Base-by-base conservation (phyloP, 148 eudicot species). In the Selenicereus undatus region DNA sequence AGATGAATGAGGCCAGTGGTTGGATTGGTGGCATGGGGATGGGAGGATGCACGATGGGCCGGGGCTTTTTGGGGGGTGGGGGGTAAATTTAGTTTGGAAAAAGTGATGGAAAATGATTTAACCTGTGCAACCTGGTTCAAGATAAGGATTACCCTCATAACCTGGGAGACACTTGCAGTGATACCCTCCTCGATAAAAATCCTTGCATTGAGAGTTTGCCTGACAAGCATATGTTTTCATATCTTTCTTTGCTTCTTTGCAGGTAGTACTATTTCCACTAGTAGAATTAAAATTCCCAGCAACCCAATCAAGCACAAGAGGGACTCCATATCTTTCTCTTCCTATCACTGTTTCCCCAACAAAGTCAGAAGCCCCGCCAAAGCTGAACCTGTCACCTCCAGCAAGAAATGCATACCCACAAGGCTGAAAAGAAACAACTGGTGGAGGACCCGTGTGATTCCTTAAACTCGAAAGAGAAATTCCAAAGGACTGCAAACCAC, bases 111-210 rank as follows among this genome's bases (percentile, higher is more conserved):
- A 56, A 56, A 56, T 56, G 62, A 56, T 56, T 20, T 56, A 56
- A 68, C 71, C 71, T 68, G 71, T 27, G 71, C 71, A 68, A 68
- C 71, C 71, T 24, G 71, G 71, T 26, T 68, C 18, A 27, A 68
- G 71, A 22, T 68, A 68, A 68, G 71, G 71, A 29, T 68, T 68
- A 30, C 71, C 71, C 36, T 68, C 35, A 27, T 68, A 68, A 68
- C 71, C 71, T 27, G 71, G 32, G 26, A 68, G 71, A 22, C 71
- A 68, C 71, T 68, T 68, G 71, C 71, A 68, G 71, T 68, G 32
- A 68, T 68, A 68, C 8, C 71, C 71, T 26, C 71, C 71, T 68
- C 71, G 35, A 68, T 68, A 26, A 68, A 12, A 26, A 68, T 68
- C 71, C 14, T 16, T 14, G 26, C 71, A 68, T 27, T 30, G 71